Base-by-base conservation (phyloP, 106 monocot species). In the Acanthochlamys bracteata region DNA sequence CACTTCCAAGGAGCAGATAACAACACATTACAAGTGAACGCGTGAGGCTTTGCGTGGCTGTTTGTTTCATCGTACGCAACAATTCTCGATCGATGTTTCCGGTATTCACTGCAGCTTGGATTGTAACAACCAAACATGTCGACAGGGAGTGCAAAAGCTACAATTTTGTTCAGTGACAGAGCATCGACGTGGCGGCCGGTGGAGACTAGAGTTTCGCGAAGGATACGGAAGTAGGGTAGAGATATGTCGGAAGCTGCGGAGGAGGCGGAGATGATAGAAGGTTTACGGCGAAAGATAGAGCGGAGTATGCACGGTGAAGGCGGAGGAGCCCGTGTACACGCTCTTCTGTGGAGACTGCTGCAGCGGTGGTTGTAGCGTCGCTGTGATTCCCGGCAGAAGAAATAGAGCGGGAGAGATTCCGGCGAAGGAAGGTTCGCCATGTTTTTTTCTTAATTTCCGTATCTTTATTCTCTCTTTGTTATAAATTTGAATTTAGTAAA, bases 21-120 rank as follows among this genome's bases (percentile, higher is more conserved):
- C 43, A 88, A 11, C 16, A 82, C 75, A 64, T 84, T 93, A 72
- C 78, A 93, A 4, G 74, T 71, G 69, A 93, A 93, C 14, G 67
- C 65, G 39, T 79, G 67, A 11, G 80, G 71, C 14, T 24, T 16
- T 17, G 41, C 46, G 3, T 47, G 4, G 17, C 66, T 42, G 27
- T 22, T 58, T 15, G 15, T 59, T 40, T 63, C 83, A 63, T 55
- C 53, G 52, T 24, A 24, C 45, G 59, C 72, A 76, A 66, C 63
- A 84, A 39, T 14, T 64, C 12, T 8, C 47, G 41, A n/a, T 72
- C 41, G 20, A 92, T 15, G 21, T 76, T 66, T 7, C 84, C 73
- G 1, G 72, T 39, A 52, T 76, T 82, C 12, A 67, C 71, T 19
- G 71, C 66, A 3, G 82, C 65, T 27, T 88, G 73, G 42, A 92